Evolutionary conservation across 2,329 filamentous ascomycete genomes (phyloP), one percentile per base, ranked within the genome.

Genomic region (Sodiomyces alkalinus): DNA sequence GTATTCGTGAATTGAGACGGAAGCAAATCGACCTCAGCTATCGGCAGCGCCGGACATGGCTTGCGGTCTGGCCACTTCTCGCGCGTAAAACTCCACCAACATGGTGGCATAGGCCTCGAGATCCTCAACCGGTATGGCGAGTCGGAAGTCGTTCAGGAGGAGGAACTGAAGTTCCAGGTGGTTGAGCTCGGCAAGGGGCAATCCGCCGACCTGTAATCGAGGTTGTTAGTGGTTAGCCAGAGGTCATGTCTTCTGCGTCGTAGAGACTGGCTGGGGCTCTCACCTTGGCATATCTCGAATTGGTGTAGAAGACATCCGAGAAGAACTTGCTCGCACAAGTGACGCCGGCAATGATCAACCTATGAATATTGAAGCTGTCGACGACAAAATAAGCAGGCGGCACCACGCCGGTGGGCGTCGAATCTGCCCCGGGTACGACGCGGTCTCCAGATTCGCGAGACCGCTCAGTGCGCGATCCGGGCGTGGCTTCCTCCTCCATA

Each of bases 321-420:
- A 98, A 98, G 64, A 96, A 98, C 55, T 98, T 98, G 69, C 87
- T 96, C 5, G 90, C 86, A 53, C 90, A 96, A 3, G 90, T 98
- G 24, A 98, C 90, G 19, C 87, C 90, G 3, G 90, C 83, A 48
- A 98, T 98, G 30, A 96, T 86, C 31, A 98, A 62, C 31, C 90
- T 76, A 49, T 98, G 90, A 38, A 98, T 96, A 55, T 98, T 98
- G 60, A 90, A 98, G 56, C 90, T 96, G 56, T 98, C 90, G 8
- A 96, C 90, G 22, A 96, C 87, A 48, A 98, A 96, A 34, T 69
- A 73, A 7, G 67, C 70, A 5, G 63, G 62, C n/a, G 52, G 40
- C 6, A 37, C 43, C 22, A 39, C 28, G n/a, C n/a, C n/a, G 10
- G 40, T 33, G 6, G 39, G 28, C 12, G 40, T 27, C 7, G 32